A percentile compares a stretch with the other conserved stretches of the same genome.
phyloP scores from a whole-genome alignment of 2,329 filamentous ascomycete species.

The Pseudogymnoascus sp. region DNA sequence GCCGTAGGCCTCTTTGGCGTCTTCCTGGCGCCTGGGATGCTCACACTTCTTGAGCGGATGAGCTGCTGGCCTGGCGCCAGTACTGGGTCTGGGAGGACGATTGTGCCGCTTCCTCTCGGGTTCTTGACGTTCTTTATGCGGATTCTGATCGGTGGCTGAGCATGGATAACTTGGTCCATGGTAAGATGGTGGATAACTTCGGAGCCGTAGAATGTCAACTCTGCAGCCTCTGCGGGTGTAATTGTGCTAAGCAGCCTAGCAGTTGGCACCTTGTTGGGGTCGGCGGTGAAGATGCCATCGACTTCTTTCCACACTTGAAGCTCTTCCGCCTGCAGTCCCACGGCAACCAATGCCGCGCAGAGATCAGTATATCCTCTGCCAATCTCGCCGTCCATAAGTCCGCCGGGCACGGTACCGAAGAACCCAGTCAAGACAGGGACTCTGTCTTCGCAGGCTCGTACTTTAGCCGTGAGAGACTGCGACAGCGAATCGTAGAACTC shows the following conservation, averaged over 20 bases:
- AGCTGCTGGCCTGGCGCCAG: constrained; percentile 49
- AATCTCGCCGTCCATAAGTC: constrained; percentile 78
- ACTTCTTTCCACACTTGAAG: constrained; percentile 99
- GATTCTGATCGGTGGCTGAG: constrained; percentile 70
- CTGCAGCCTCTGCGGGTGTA: constrained; percentile 89
- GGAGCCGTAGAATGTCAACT: constrained; percentile 88
- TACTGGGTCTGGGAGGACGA: constrained; percentile 71
- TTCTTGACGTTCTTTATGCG: constrained; percentile 92
- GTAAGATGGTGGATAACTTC: constrained; percentile 98
- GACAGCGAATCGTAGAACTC: constrained; percentile 64
- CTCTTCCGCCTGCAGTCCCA: constrained; percentile 79
- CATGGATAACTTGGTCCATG: constrained; percentile 91
- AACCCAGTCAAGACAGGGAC: constrained; percentile 85
- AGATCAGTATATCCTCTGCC: constrained; percentile 95
- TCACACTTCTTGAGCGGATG: constrained; percentile 37
- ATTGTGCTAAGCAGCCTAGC: constrained; percentile 83
- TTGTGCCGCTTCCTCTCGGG: constrained; percentile 67
- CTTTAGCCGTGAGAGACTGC: constrained; percentile 53
- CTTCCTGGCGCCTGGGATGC: constrained; percentile 37
- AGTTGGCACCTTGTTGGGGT: constrained; percentile 84
- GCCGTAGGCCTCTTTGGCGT: constrained; percentile 73
- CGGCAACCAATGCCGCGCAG: constrained; percentile 84
- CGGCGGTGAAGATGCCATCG: constrained; percentile 81
- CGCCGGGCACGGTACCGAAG: constrained; percentile 88
- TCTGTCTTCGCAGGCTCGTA: constrained; percentile 56